Percentiles rank a stretch among this genome's conserved stretches.
Conservation (phyloP, 1,139 yeast genomes). For the Insectozyma bohioensis region DNA sequence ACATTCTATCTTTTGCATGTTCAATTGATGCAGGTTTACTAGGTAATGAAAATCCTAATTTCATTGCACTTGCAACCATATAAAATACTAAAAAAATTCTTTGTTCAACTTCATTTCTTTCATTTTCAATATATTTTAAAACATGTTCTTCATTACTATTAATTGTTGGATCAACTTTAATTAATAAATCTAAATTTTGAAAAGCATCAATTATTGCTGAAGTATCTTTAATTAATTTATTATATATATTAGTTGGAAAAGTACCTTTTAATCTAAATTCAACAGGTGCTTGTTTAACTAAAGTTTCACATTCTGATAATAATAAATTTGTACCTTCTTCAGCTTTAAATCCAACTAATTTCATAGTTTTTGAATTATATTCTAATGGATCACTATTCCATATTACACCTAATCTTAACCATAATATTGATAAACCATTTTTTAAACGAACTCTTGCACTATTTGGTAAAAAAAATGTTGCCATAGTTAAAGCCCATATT, state of each 20-base stretch:
- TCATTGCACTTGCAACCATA: conserved; percentile 76
- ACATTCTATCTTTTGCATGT: conserved; percentile 69
- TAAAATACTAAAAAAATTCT: conserved; percentile 72
- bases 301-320: conserved; percentile 59
- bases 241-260: conserved; percentile 58
- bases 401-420: conserved; percentile 79
- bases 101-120: conserved; percentile 68
- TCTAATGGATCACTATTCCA: conserved; percentile 64
- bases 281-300: conserved; percentile 70
- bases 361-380: conserved; percentile 22
- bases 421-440: conserved; percentile 61
- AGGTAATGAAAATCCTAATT: conserved; percentile 75
- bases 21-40: conserved; percentile 76
- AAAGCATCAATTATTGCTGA: conserved; percentile 71
- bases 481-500: conserved; percentile 72
- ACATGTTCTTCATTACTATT: conserved; percentile 56
- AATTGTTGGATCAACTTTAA: conserved; percentile 60
- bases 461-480: conserved; percentile 65
- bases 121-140: conserved; percentile 53
- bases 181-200: conserved; percentile 68
- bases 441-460: conserved; percentile 72
- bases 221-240: conserved; percentile 52
- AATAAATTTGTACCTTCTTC: conserved; percentile 53
- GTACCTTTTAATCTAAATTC: conserved; percentile 76
- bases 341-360: conserved; percentile 53